Evolutionary conservation across 495 filamentous ascomycete genomes (phyloP), one percentile per base, ranked within the genome.

Genomic region (Penicillium mononematosum): DNA sequence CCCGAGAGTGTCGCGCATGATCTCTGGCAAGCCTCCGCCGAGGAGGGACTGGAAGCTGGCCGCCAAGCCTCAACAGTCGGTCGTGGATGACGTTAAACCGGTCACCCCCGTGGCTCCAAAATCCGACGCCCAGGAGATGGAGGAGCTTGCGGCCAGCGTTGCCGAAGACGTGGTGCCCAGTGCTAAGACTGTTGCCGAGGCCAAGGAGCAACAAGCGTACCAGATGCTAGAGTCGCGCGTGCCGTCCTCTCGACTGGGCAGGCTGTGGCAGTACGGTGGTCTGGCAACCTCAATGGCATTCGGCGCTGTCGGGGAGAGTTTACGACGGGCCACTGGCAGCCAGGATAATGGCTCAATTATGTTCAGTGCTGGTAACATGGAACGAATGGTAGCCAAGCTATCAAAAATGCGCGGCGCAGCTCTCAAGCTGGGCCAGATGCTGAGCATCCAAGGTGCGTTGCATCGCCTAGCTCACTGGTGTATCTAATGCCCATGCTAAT

Each of bases 341-440:
- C 77, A 85, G 53, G 83, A 81, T 19, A 75, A 76, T 50, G 86
- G 89, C 4, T 94, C 92, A 14, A 75, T 96, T 44, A 88, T 98
- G 81, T 85, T 98, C 60, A 96, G 88, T 70, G 78, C 90, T 16
- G 83, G 79, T 8, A 98, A 98, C 64, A 90, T 96, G 81, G 91
- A 97, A 65, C 80, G 94, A 32, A 83, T 98, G 4, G 94, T 98
- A 5, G 79, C 90, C 17, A 96, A 92, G 71, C 83, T 98, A 8
- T 96, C 91, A 11, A 86, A 89, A 25, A 98, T 98, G 94, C 85
- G 94, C 63, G 94, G 94, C 22, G 95, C 94, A n/a, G 94, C 94
- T 43, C 75, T 98, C n/a, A 98, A 98, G 72, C 74, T 98, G 5
- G 94, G 94, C 5, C 94, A 98, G 73, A 91, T 98, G 88, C 87